phyloP scores from a whole-genome alignment of 2,329 filamentous ascomycete species.

The Aureobasidium mangrovei region DNA sequence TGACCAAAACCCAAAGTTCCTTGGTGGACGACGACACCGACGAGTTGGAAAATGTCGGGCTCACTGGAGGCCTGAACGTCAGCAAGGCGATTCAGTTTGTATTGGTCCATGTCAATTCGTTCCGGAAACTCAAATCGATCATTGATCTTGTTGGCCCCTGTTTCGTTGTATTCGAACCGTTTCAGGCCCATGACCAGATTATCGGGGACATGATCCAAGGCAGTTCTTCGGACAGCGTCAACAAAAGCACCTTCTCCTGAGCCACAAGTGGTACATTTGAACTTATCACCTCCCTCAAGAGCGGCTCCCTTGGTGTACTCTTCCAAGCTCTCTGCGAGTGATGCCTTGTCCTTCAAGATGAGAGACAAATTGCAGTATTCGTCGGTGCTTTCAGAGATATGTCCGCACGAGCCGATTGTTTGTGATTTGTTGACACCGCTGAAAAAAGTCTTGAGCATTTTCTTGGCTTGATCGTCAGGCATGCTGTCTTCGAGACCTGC shows the following conservation, averaged over 20 bases:
- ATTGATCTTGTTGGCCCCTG: conserved; percentile 82
- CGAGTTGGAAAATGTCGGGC: conserved; percentile 80
- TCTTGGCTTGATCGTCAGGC: conserved; percentile 56
- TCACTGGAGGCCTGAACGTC: conserved; percentile 46
- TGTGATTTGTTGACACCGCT: conserved; percentile 89
- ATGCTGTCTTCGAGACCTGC: conserved; percentile 85
- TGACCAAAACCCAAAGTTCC: conserved; percentile 91
- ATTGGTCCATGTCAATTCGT: conserved; percentile 77
- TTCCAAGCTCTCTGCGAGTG: conserved; percentile 75
- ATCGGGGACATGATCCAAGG: conserved; percentile 84
- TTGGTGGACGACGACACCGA: conserved; percentile 89
- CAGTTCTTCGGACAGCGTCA: conserved; percentile 87
- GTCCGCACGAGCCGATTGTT: conserved; percentile 86
- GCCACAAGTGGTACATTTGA: conserved; percentile 88
- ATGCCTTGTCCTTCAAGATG: conserved; percentile 86
- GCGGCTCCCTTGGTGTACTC: conserved; percentile 96
- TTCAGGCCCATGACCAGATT: conserved; percentile 94
- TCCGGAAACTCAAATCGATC: conserved; percentile 85
- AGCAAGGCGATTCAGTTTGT: conserved; percentile 77
- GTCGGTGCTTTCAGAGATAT: conserved; percentile 85
- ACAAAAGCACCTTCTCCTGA: conserved; percentile 51
- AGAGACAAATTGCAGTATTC: conserved; percentile 92
- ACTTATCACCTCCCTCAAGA: conserved; percentile 96
- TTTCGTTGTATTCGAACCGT: conserved; percentile 66
- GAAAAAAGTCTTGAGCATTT: conserved; percentile 71